Percentiles rank a stretch among this genome's conserved stretches.
Conservation (phyloP, 2,329 filamentous ascomycete genomes). For the Phaeosphaeria sp. region DNA sequence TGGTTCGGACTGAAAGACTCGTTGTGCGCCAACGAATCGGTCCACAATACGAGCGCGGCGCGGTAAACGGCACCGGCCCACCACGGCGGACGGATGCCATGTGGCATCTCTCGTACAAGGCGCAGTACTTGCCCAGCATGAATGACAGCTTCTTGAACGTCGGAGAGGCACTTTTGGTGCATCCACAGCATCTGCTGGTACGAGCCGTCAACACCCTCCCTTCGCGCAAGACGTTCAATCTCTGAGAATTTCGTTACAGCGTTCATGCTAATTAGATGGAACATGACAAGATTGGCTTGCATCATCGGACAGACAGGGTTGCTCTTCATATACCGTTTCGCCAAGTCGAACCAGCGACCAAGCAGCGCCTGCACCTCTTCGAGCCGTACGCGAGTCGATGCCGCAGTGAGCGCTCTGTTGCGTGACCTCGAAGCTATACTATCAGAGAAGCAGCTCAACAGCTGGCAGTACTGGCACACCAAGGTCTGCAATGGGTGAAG, state of each 20-base stretch:
- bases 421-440: slow-evolving; percentile 55
- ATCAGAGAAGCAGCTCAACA: slow-evolving; percentile 70
- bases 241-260: slow-evolving; percentile 71
- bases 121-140: slow-evolving; percentile 72
- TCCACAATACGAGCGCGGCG: slow-evolving; percentile 51
- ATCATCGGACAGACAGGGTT: slow-evolving; percentile 66
- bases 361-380: slow-evolving; percentile 70
- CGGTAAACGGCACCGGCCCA: slow-evolving; percentile 75
- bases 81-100: slow-evolving; percentile 69
- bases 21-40: slow-evolving; percentile 63
- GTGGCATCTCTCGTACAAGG: slow-evolving; percentile 65
- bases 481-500: slow-evolving; percentile 72
- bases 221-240: slow-evolving; percentile 70
- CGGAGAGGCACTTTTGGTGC: slow-evolving; percentile 68
- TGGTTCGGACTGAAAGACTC: slow-evolving; percentile 50
- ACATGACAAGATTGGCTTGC: slow-evolving; percentile 70
- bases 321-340: slow-evolving; percentile 61
- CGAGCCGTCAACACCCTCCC: slow-evolving; percentile 63
- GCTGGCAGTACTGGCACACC: slow-evolving; percentile 69
- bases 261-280: slow-evolving; percentile 74
- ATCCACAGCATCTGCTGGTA: slow-evolving; percentile 62
- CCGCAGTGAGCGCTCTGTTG: slow-evolving; percentile 61
- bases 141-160: slow-evolving; percentile 68
- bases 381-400: slow-evolving; percentile 65
- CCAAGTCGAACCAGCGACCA: slow-evolving; percentile 72